phyloP scores from a whole-genome alignment of 148 eudicot genomes.

The Hydrangea macrophylla region DNA sequence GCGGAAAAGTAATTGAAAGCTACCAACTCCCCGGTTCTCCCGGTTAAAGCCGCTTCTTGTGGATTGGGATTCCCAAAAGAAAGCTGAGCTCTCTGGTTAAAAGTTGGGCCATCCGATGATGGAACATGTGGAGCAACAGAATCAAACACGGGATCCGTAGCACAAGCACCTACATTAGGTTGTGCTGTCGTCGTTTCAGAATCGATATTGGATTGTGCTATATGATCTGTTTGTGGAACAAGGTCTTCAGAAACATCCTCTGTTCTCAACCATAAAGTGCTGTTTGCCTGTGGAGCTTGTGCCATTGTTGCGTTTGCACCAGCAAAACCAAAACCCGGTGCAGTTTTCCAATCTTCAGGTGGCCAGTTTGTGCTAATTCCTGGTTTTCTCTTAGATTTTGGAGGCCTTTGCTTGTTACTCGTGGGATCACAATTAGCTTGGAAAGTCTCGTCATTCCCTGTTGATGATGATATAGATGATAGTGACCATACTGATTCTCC shows the following conservation, averaged over 20 bases:
- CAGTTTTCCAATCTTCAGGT: no score
- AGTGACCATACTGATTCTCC: constrained; percentile 72
- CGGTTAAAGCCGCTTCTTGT: constrained; percentile 49
- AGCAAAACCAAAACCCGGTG: constrained; percentile 43
- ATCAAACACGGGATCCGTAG: constrained; percentile 21
- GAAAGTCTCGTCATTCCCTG: no score
- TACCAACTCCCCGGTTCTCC: constrained; percentile 72
- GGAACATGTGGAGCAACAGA: constrained; percentile 31
- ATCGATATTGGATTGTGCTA: constrained; percentile 25
- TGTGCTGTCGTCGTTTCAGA: constrained; percentile 24
- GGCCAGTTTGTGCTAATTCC: no score
- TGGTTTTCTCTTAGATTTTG: no score
- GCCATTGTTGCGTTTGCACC: no score
- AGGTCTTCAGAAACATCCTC: constrained; percentile 13
- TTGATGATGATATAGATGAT: constrained; percentile 25
- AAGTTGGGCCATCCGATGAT: constrained; percentile 34
- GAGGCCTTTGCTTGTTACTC: no score
- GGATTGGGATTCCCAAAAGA: constrained; percentile 22
- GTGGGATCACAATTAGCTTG: no score
- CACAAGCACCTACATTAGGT: constrained; percentile 15
- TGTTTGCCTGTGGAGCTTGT: no score
- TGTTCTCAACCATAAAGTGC: constrained; percentile 3
- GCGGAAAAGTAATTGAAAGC: constrained; percentile 61
- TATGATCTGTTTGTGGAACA: constrained; percentile 12
- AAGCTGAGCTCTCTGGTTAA: constrained; percentile 29